These are phyloP conservation scores for Botrytis squamosa DNA, from an alignment of 2,329 filamentous ascomycete genomes.

Conservation along the genomic window DNA sequence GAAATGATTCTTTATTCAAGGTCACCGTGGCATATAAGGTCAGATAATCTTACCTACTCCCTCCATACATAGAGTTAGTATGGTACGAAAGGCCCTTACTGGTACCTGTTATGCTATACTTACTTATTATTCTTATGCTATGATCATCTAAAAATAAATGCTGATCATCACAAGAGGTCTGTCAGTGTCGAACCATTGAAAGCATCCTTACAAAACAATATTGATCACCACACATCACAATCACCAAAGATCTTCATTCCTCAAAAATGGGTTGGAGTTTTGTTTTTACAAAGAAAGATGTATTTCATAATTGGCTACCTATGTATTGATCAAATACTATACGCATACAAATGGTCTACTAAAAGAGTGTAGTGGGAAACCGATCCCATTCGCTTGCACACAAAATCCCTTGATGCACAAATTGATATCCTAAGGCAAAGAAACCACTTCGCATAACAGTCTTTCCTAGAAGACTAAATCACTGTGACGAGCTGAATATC, in stretches of 20 bases:
- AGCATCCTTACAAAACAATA: neutral
- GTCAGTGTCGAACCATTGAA: neutral
- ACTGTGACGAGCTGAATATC: neutral
- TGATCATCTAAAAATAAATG: neutral
- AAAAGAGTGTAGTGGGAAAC: neutral
- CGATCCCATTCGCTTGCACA: neutral
- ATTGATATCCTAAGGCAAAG: constrained; percentile 3
- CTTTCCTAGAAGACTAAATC: constrained; percentile 12
- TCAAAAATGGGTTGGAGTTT: neutral
- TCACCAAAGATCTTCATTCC: neutral
- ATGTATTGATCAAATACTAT: neutral
- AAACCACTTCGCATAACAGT: neutral
- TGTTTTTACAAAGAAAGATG: neutral
- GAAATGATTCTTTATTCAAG: neutral
- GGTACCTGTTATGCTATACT: neutral
- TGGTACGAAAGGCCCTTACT: neutral
- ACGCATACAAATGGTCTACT: neutral
- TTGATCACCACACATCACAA: neutral
- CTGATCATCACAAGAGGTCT: neutral
- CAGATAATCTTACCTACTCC: neutral
- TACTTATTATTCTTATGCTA: neutral
- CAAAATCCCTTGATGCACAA: neutral
- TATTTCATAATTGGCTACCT: neutral
- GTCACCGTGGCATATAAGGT: neutral
- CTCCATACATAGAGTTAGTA: neutral